Evolutionary conservation across 2,329 filamentous ascomycete genomes (phyloP), one percentile per base, ranked within the genome.

Genomic region (Seiridium cupressi): DNA sequence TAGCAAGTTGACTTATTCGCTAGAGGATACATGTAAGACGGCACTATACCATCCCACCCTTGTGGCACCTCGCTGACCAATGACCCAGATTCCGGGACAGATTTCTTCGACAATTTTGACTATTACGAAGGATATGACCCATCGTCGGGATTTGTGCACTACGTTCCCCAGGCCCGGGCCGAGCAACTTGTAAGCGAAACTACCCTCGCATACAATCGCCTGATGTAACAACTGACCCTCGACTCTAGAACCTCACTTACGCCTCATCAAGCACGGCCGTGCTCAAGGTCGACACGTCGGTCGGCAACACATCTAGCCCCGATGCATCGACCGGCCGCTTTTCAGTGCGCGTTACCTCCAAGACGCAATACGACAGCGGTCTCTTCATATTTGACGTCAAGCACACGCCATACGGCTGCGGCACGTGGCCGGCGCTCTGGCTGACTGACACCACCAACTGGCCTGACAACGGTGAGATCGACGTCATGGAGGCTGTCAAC

Each of bases 371-470:
- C 72, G 72, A 85, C 66, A 73, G 70, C n/a, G 87, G 87, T 0
- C 81, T 89, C n/a, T 89, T 89, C 73, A 76, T 89, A 66, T 89
- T 89, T 66, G 86, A 89, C 68, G 77, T 89, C 64, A 78, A 81
- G 62, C 87, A 89, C 72, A 84, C 83, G 0, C 87, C 87, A 0
- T 84, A 79, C 66, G 87, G 85, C 47, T 89, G 87, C 67, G 85
- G 80, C 3, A 85, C 81, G 31, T 90, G 85, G 88, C 85, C 86
- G 2, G 81, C 88, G 0, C 78, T 91, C 9, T 90, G 88, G 88
- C 77, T 90, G 5, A 78, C 80, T 0, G 88, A 90, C 69, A 75
- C 79, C 1, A 73, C 70, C 65, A 81, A 87, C 73, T 88, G 87
- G 88, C 87, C 88, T 3, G 65, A 70, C 4, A 79, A 89, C 63